phyloP scores from a whole-genome alignment of 2,329 filamentous ascomycete genomes.

The Botrytis fabae region DNA sequence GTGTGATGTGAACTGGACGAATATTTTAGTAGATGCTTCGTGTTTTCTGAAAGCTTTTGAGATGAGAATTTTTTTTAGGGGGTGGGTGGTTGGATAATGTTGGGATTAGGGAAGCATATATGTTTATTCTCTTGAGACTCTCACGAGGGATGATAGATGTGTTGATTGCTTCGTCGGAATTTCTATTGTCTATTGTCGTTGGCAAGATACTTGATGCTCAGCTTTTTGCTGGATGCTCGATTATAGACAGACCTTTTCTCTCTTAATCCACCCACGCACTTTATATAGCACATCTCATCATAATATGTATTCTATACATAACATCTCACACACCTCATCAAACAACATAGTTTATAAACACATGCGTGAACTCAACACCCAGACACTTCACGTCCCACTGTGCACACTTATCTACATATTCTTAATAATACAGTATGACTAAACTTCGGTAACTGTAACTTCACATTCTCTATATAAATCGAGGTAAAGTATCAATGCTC shows the following conservation, averaged over 20 bases:
- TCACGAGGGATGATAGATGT: not conserved
- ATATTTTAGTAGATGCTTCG: conserved; percentile 99
- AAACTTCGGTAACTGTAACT: too few relatives aligned
- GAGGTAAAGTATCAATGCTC: too few relatives aligned
- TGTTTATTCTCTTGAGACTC: not conserved
- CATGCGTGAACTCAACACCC: too few relatives aligned
- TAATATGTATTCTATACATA: too few relatives aligned
- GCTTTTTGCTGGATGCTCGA: not conserved
- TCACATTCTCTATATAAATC: too few relatives aligned
- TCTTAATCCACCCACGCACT: not conserved
- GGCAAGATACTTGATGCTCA: not conserved
- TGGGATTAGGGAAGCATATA: not conserved
- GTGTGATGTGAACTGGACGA: conserved; percentile 92
- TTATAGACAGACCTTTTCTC: not conserved
- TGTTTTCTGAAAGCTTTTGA: conserved; percentile 60
- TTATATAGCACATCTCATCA: too few relatives aligned
- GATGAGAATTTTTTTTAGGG: not conserved
- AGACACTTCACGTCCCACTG: too few relatives aligned
- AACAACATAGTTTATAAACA: too few relatives aligned
- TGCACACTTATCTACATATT: too few relatives aligned
- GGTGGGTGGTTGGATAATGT: not conserved
- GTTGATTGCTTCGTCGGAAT: not conserved
- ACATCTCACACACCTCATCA: too few relatives aligned
- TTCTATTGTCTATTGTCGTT: not conserved
- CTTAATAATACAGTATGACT: too few relatives aligned